Evolutionary conservation across 2,329 filamentous ascomycete species (phyloP), one percentile per base, ranked within the genome.

Genomic region (Aspergillus piperis): DNA sequence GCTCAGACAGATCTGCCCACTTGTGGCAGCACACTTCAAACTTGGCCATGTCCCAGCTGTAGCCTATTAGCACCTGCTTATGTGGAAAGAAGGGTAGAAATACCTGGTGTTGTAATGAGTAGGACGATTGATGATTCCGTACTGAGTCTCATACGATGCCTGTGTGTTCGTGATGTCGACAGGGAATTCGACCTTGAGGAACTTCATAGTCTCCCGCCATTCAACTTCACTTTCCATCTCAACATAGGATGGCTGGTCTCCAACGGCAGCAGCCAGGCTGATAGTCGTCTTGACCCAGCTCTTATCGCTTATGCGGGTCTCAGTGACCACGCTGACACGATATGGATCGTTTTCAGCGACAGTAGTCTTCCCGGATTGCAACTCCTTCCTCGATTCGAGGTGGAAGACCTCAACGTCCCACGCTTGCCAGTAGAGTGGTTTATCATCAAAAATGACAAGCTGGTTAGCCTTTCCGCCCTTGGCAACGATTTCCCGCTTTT

Each of bases 391-490:
- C 2, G 92, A 95, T 58, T 96, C 88, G 25, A 98, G 85, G 70
- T 99, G 95, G 79, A 89, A 99, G 27, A 98, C 93, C 77, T 99
- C 95, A 5, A 98, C 94, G 75, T 99, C 94, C 93, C 94, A 96
- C 2, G 92, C 93, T 78, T 97, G 91, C 93, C 92, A 98, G 80
- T 96, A 96, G 23, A 97, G 84, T 21, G 93, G 93, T 78, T 98
- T 97, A 78, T 99, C 95, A 71, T 99, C 95, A 70, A 96, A 98
- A 23, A 98, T 87, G 65, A 98, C 93, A 54, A 95, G 86, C 73
- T 97, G 92, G 67, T 96, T 96, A 23, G 90, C 93, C 74, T 93
- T 93, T 23, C 85, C 84, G 30, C 82, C 84, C 61, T 84, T 81
- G 3, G 91, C 84, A 52, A 99, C 85, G 19, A 96, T 78, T 74